phyloP scores from a whole-genome alignment of 2,329 filamentous ascomycete species.

The Pestalotiopsis fici region DNA sequence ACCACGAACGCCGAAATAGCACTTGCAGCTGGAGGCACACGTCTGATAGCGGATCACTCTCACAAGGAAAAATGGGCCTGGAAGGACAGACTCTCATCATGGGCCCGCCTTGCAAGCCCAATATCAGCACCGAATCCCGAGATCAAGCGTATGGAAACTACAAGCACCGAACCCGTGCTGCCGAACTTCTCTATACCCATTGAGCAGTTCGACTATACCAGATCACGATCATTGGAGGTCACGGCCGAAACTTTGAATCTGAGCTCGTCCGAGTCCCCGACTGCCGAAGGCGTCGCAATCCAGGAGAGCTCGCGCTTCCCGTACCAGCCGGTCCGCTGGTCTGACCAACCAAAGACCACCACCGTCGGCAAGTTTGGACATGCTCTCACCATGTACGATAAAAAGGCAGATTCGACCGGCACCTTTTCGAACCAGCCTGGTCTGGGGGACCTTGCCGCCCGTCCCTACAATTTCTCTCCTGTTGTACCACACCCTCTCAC shows the following conservation, averaged over 20 bases:
- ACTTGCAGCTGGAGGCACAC: slow-evolving; percentile 1
- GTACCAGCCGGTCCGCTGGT: slow-evolving; percentile 23
- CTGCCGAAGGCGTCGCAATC: background rate
- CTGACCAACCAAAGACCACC: slow-evolving; percentile 16
- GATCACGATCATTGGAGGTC: background rate
- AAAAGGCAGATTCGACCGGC: background rate
- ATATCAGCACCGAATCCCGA: background rate
- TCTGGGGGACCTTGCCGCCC: slow-evolving; percentile 16
- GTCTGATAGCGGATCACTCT: slow-evolving; percentile 29
- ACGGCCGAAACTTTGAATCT: background rate
- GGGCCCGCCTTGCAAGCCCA: slow-evolving; percentile 33
- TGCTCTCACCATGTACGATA: slow-evolving; percentile 34
- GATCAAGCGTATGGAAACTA: slow-evolving; percentile 6
- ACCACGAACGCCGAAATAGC: background rate
- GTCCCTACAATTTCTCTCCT: slow-evolving; percentile 42
- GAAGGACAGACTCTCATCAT: slow-evolving; percentile 33
- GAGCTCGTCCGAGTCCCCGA: background rate
- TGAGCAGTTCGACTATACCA: background rate
- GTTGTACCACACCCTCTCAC: slow-evolving; percentile 47
- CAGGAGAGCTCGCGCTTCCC: slow-evolving; percentile 8
- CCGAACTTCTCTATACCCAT: background rate
- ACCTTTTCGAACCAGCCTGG: background rate
- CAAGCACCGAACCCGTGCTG: background rate
- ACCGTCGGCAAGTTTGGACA: slow-evolving; percentile 53
- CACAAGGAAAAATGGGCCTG: slow-evolving; percentile 34